A percentile compares a stretch with the other conserved stretches of the same genome.
Evolutionary conservation across 176 grass and related monocot species (phyloP).

Genomic region (Musa itinerans): DNA sequence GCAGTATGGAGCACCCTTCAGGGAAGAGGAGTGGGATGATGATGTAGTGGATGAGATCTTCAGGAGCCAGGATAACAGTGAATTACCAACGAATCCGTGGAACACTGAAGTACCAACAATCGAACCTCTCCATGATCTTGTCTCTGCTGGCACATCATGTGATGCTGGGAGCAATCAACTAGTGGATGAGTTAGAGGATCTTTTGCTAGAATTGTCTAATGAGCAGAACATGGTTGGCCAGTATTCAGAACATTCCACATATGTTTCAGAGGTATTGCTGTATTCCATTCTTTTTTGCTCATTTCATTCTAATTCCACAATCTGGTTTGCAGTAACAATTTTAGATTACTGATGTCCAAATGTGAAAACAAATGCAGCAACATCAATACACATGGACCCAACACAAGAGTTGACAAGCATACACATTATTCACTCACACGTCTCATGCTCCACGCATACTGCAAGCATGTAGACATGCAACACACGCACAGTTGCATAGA

Average conservation of each 20-base stretch:
- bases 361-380: background rate
- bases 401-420: background rate
- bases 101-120: background rate
- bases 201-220: slow-evolving; percentile 13
- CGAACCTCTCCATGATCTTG: background rate
- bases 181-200: slow-evolving; percentile 2
- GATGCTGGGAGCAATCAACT: background rate
- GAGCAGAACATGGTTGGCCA: slow-evolving; percentile 1
- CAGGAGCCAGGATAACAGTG: background rate
- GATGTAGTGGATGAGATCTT: slow-evolving; percentile 1
- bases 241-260: background rate
- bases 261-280: background rate
- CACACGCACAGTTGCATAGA: too few species aligned
- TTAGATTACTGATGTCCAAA: background rate
- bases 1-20: slow-evolving; percentile 86
- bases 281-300: background rate
- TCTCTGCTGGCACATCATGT: background rate
- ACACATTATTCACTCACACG: too few species aligned
- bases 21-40: slow-evolving; percentile 74
- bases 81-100: background rate
- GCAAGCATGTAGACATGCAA: too few species aligned
- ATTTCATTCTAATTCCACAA: background rate
- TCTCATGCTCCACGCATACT: too few species aligned
- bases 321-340: background rate
- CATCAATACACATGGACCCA: background rate